Conservation (phyloP, 1,284 basidiomycete species). For the Coriolopsis trogii region DNA sequence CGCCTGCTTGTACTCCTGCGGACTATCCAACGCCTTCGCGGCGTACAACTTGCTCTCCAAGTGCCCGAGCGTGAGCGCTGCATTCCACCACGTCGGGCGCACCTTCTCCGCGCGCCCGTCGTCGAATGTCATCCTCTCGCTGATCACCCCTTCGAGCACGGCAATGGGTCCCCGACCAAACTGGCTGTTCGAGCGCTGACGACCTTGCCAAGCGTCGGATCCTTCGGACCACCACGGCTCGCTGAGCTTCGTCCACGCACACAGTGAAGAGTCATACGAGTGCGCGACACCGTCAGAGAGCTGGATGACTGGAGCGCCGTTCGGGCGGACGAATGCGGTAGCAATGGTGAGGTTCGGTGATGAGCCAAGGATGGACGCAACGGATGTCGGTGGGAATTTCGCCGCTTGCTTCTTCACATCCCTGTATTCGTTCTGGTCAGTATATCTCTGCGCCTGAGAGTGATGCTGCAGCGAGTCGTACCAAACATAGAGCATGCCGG, state of each 20-base stretch:
- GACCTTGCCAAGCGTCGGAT: slow-evolving; percentile 79
- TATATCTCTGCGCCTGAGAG: not conserved
- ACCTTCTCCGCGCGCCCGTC: slow-evolving; percentile 36
- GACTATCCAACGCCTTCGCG: slow-evolving; percentile 74
- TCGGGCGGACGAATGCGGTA: slow-evolving; percentile 68
- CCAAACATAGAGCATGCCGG: slow-evolving; percentile 77
- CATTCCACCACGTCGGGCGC: slow-evolving; percentile 75
- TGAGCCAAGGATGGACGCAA: slow-evolving; percentile 59
- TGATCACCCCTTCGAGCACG: slow-evolving; percentile 57
- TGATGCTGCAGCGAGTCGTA: slow-evolving; percentile 40
- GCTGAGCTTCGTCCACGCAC: slow-evolving; percentile 72
- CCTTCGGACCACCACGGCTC: slow-evolving; percentile 82
- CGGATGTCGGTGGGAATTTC: slow-evolving; percentile 65
- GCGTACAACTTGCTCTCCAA: slow-evolving; percentile 81
- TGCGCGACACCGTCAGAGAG: slow-evolving; percentile 76
- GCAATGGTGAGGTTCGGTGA: slow-evolving; percentile 58
- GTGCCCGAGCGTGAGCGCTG: slow-evolving; percentile 82
- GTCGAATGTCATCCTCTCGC: slow-evolving; percentile 44
- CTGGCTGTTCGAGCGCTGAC: slow-evolving; percentile 50
- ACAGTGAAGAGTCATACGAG: slow-evolving; percentile 72
- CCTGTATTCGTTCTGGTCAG: slow-evolving; percentile 43
- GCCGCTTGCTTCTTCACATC: slow-evolving; percentile 69
- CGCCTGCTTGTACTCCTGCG: slow-evolving; percentile 80
- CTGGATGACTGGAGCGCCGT: slow-evolving; percentile 77
- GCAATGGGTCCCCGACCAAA: slow-evolving; percentile 53